Conservation (phyloP, 495 filamentous ascomycete species). For the Podospora comata region DNA sequence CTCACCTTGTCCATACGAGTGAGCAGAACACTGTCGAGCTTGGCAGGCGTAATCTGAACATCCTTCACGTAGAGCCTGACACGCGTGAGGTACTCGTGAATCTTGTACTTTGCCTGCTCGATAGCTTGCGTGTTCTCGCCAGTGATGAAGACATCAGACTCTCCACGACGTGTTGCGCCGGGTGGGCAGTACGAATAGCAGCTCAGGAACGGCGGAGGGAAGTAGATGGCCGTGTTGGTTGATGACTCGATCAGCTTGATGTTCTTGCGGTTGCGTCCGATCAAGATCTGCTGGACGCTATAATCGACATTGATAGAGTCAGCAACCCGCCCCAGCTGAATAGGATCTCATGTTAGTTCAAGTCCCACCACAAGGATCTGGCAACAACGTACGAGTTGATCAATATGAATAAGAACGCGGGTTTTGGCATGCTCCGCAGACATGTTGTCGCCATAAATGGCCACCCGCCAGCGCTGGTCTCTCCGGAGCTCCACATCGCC, state of each 20-base stretch:
- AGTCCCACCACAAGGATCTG: slow-evolving; percentile 10
- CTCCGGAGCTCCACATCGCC: slow-evolving; percentile 50
- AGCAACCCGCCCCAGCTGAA: slow-evolving; percentile 78
- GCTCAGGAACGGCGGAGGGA: slow-evolving; percentile 86
- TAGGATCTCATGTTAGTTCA: slow-evolving; percentile 23
- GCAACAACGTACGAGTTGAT: slow-evolving; percentile 74
- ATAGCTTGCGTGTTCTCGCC: slow-evolving; percentile 79
- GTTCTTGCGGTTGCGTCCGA: slow-evolving; percentile 88
- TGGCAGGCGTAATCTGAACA: slow-evolving; percentile 75
- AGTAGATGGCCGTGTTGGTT: slow-evolving; percentile 94
- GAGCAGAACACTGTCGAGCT: slow-evolving; percentile 90
- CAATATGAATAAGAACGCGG: slow-evolving; percentile 91
- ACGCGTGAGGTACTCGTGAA: slow-evolving; percentile 71
- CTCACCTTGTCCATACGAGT: slow-evolving; percentile 91
- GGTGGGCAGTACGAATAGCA: slow-evolving; percentile 85
- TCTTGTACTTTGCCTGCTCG: slow-evolving; percentile 77
- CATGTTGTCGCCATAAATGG: slow-evolving; percentile 93
- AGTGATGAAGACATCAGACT: slow-evolving; percentile 90
- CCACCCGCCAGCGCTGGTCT: slow-evolving; percentile 82
- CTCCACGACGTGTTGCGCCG: slow-evolving; percentile 71
- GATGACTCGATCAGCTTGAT: slow-evolving; percentile 94
- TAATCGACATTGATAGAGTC: slow-evolving; percentile 79
- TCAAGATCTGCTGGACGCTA: slow-evolving; percentile 83
- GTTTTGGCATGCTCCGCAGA: slow-evolving; percentile 97
- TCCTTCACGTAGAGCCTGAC: slow-evolving; percentile 90